These are phyloP conservation scores for Biscutella laevigata DNA, from an alignment of 441 rosid species.

Conservation along the genomic window DNA sequence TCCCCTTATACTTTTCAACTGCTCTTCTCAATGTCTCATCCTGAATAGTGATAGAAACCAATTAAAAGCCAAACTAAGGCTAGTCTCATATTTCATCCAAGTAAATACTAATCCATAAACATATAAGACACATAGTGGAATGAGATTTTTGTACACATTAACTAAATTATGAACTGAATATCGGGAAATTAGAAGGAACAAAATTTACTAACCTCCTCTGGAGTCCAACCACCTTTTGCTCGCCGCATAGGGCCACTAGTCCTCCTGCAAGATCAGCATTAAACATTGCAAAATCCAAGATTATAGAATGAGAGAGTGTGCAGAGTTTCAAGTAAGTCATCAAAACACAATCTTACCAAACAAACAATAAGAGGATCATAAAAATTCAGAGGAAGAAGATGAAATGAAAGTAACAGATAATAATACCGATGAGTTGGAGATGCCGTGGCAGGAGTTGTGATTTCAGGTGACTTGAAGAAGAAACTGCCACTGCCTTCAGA, in stretches of 20 bases:
- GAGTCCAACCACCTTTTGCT: conserved; percentile 99
- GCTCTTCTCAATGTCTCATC: conserved; percentile 85
- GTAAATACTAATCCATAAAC: background rate
- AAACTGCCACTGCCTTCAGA: conserved; percentile 73
- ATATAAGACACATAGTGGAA: background rate
- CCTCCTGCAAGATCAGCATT: conserved; percentile 45
- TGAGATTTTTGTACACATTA: background rate
- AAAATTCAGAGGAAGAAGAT: background rate
- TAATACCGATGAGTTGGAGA: conserved; percentile 61
- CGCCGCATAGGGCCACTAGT: conserved; percentile 90
- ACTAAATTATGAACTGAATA: background rate
- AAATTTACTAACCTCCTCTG: conserved; percentile 55
- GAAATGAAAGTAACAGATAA: background rate
- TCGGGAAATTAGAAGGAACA: background rate
- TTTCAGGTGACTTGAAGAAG: conserved; percentile 54
- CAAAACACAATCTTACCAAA: background rate
- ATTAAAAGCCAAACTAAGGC: conserved; percentile 3
- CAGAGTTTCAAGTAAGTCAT: background rate
- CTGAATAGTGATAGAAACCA: conserved; percentile 31
- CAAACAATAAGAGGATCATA: background rate
- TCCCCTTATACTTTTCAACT: conserved; percentile 65
- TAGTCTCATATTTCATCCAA: background rate
- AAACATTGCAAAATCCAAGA: background rate
- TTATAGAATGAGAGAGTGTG: background rate
- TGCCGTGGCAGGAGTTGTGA: conserved; percentile 49